Percentiles rank a stretch among this genome's conserved stretches.
Evolutionary conservation across 495 filamentous ascomycete genomes (phyloP).

Genomic region (Lophiostoma macrostomum): DNA sequence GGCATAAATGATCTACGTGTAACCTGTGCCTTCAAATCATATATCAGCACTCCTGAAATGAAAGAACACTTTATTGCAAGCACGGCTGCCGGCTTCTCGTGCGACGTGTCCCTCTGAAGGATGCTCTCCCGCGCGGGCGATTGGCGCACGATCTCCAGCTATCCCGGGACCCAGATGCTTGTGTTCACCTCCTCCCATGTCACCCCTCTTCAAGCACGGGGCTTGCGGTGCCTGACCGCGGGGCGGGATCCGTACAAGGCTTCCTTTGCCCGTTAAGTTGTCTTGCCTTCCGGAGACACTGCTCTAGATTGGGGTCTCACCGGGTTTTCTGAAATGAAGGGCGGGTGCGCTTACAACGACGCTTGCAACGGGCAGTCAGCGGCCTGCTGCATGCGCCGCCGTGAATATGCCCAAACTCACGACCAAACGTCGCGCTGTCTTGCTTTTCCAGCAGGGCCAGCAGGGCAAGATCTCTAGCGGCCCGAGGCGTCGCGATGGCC

Average conservation of each 20-base stretch:
- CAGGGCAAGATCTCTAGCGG: constrained; percentile 2
- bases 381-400: neutral
- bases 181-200: too few species aligned
- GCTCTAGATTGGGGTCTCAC: too few species aligned
- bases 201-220: too few species aligned
- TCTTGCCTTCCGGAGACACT: neutral
- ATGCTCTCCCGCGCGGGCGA: too few species aligned
- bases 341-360: neutral
- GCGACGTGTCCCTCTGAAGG: too few species aligned
- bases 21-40: constrained; percentile 3
- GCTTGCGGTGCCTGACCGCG: neutral
- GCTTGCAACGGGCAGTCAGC: neutral
- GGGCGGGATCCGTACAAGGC: neutral
- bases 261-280: constrained; percentile 19
- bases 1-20: constrained; percentile 9
- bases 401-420: neutral
- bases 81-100: neutral
- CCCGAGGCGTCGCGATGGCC: constrained; percentile 14
- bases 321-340: constrained; percentile 19
- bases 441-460: constrained; percentile 5
- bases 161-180: too few species aligned
- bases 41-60: constrained; percentile 7
- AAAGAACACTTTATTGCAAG: constrained; percentile 2
- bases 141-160: too few species aligned
- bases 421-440: neutral